Base-by-base conservation (phyloP, 352 stramenopile genomes). In the Phytophthora pluvialis region DNA sequence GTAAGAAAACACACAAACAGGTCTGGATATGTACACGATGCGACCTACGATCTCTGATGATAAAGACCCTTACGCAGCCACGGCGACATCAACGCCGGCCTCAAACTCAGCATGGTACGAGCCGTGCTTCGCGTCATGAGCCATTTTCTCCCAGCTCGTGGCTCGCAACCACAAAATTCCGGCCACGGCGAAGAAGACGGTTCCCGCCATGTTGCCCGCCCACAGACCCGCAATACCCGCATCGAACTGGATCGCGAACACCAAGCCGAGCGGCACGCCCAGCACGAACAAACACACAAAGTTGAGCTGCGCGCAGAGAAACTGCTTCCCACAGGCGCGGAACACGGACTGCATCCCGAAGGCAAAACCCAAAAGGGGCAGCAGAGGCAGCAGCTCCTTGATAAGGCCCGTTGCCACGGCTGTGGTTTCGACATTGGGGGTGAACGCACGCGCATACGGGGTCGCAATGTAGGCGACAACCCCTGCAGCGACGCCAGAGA, bases 261-360 rank as follows among this genome's bases (percentile, higher is more conserved):
- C 18, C 36, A 83, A 39, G 0, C 76, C 78, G 12, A 88, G 57
- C 8, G 80, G 80, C 26, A 84, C 61, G 11, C 76, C 78, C 5
- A 91, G 16, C 12, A 78, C 62, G 33, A 88, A 76, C n/a, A 87
- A 56, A 44, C 71, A 83, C 32, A 79, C 42, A 55, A 87, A 83
- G 43, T 78, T 89, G 48, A 89, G 64, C 33, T 77, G 60, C 28
- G 80, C 80, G 21, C 72, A 83, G 10, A 89, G 64, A 53, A 60
- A 70, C 48, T 86, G 74, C 67, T 78, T 74, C 21, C 78, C 69
- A 73, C 80, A 83, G 8, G 80, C 75, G 46, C 72, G 70, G 43
- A 86, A 80, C 21, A 80, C 55, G 4, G 65, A 71, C 52, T 88
- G 80, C 31, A 74, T 49, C 8, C 64, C 72, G 39, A 79, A 79